Conservation (phyloP, 495 filamentous ascomycete species). For the Thozetella sp. region DNA sequence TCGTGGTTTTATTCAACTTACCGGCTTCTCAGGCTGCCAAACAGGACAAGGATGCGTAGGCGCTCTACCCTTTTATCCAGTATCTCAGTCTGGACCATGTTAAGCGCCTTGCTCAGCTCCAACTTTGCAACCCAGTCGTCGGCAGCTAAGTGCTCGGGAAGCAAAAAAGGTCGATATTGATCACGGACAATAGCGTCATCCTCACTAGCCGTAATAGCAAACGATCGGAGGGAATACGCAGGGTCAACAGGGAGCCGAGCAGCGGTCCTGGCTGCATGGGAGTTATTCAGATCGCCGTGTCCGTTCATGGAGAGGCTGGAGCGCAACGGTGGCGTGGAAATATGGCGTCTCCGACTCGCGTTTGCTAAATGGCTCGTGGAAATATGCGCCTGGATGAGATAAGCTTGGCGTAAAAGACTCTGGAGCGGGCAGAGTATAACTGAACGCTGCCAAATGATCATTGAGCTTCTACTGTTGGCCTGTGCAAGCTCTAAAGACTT, state of each 20-base stretch:
- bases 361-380: too few species aligned
- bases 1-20: slow-evolving; percentile 12
- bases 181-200: slow-evolving; percentile 48
- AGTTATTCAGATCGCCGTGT: slow-evolving; percentile 47
- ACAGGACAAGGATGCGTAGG: slow-evolving; percentile 64
- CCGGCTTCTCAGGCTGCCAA: slow-evolving; percentile 59
- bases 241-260: slow-evolving; percentile 14
- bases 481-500: too few species aligned
- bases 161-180: slow-evolving; percentile 63
- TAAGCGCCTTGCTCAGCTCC: slow-evolving; percentile 55
- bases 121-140: slow-evolving; percentile 58
- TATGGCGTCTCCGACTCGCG: too few species aligned
- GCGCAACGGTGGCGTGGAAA: too few species aligned
- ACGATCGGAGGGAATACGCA: slow-evolving; percentile 24
- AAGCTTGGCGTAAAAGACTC: too few species aligned
- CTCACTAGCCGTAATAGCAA: slow-evolving; percentile 44
- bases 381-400: too few species aligned
- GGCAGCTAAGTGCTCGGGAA: slow-evolving; percentile 25
- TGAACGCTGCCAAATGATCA: too few species aligned
- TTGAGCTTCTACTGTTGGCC: too few species aligned
- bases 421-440: too few species aligned
- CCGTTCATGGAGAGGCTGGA: too few species aligned
- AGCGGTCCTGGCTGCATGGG: slow-evolving; percentile 21
- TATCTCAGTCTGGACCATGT: slow-evolving; percentile 50
- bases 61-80: slow-evolving; percentile 41